phyloP scores from a whole-genome alignment of 179 eudicot genomes.

The Silene coronaria region DNA sequence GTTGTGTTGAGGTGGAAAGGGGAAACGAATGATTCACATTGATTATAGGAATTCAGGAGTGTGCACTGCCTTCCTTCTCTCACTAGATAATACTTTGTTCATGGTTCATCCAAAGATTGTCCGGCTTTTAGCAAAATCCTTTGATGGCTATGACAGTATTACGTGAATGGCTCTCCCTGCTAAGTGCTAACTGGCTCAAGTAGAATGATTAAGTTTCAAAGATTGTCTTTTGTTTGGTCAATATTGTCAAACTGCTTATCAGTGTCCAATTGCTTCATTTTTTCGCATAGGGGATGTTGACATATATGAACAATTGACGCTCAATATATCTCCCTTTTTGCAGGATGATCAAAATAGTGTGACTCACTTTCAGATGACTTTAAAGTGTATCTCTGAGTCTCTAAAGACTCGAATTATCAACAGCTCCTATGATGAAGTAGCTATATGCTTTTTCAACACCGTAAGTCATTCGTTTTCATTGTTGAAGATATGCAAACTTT shows the following conservation, averaged over 20 bases:
- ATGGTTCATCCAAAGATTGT: neutral
- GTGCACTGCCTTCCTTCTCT: neutral
- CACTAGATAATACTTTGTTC: neutral
- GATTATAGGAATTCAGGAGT: neutral
- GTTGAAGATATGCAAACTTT: neutral
- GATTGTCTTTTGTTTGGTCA: neutral
- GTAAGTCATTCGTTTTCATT: slow-evolving; percentile 37
- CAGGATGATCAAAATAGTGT: slow-evolving; percentile 66
- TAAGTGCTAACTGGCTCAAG: neutral
- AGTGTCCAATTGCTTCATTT: neutral
- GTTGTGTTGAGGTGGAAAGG: neutral
- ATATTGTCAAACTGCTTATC: neutral
- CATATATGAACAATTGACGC: neutral
- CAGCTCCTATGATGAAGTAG: slow-evolving; percentile 81
- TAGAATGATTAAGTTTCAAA: neutral
- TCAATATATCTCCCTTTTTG: neutral
- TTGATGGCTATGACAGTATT: neutral
- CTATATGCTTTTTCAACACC: slow-evolving; percentile 89
- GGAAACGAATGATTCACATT: neutral
- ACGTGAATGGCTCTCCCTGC: neutral
- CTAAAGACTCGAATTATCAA: slow-evolving; percentile 81
- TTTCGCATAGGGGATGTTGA: neutral
- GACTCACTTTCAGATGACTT: slow-evolving; percentile 67
- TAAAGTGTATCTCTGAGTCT: slow-evolving; percentile 67
- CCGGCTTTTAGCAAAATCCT: neutral